Base-by-base conservation (phyloP, 768 basidiomycete genomes). In the Strobilomyces confusus region DNA sequence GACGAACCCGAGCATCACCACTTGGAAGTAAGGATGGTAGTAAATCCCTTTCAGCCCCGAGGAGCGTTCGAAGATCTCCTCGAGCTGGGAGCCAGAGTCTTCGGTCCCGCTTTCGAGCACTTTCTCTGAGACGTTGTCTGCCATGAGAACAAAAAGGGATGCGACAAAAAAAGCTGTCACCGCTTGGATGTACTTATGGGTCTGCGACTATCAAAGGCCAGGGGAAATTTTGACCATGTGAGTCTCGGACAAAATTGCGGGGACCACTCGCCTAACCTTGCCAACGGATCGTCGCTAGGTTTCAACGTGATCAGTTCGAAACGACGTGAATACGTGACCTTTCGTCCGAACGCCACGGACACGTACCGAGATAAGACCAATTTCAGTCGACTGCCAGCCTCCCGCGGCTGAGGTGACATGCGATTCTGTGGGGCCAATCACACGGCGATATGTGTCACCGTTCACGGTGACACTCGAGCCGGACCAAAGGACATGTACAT, bases 1-100 rank as follows among this genome's bases (percentile, higher is more conserved):
- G n/a, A n/a, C 81, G 44, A 90, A 77, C 44, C 87, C 89, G 42
- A 89, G 75, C 75, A 90, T 75, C 25, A 45, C 44, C 50, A 86
- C 72, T 41, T 68, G 67, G 34, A 65, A 69, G 25, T 63, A 58
- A 20, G 83, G 78, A 58, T 84, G 74, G 56, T 80, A 79, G 63
- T 86, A 87, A 26, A 84, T 8, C 13, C 80, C 81, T 60, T 69
- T 79, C 49, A 80, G 49, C 14, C 83, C 83, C 9, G 65, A 74
- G 1, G 77, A 82, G 43, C 78, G 77, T 55, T 77, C 71, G 63
- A 72, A 75, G 50, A 75, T 60, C 63, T 69, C 59, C 56, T 62
- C 41, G 42, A 48, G 58, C 42, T 60, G 60, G 54, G 61, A 60
- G 58, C 60, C 59, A 44, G 60, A 69, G 44, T 68, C 67, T 14